Conservation (phyloP, 169 alveolate species). For the Plasmodium coatneyi region DNA sequence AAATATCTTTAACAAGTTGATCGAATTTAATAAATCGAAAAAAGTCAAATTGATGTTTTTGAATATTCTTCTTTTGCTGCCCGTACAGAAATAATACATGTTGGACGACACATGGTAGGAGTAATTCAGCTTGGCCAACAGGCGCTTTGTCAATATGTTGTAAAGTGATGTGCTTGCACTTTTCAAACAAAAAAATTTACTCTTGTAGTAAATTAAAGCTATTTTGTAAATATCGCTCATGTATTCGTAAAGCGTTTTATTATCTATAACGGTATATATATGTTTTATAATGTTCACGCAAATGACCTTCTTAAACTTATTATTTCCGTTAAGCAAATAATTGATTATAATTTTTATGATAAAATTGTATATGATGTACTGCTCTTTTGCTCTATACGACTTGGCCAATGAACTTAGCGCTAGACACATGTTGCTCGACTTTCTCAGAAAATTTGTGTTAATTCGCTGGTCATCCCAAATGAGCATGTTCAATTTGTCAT, state of each 20-base stretch:
- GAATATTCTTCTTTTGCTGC: slow-evolving; percentile 61
- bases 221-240: slow-evolving; percentile 68
- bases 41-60: slow-evolving; percentile 73
- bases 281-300: slow-evolving; percentile 68
- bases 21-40: slow-evolving; percentile 57
- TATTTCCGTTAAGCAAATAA: slow-evolving; percentile 69
- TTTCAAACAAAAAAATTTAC: slow-evolving; percentile 65
- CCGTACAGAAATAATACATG: slow-evolving; percentile 75
- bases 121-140: slow-evolving; percentile 62
- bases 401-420: slow-evolving; percentile 51
- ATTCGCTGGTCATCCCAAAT: slow-evolving; percentile 22
- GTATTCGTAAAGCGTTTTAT: slow-evolving; percentile 70
- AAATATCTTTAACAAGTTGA: slow-evolving; percentile 57
- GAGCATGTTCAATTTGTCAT: slow-evolving; percentile 35
- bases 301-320: slow-evolving; percentile 68
- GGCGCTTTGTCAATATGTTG: slow-evolving; percentile 63
- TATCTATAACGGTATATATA: slow-evolving; percentile 70
- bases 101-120: slow-evolving; percentile 74
- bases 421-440: slow-evolving; percentile 71
- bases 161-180: slow-evolving; percentile 74
- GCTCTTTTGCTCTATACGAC: slow-evolving; percentile 72
- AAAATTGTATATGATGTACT: slow-evolving; percentile 65
- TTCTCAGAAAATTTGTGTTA: slow-evolving; percentile 70
- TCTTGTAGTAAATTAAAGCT: slow-evolving; percentile 59
- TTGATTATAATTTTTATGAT: slow-evolving; percentile 49